Evolutionary conservation across 345 rosid genomes (phyloP), one percentile per base, ranked within the genome.

Genomic region (Aurinia saxatilis): DNA sequence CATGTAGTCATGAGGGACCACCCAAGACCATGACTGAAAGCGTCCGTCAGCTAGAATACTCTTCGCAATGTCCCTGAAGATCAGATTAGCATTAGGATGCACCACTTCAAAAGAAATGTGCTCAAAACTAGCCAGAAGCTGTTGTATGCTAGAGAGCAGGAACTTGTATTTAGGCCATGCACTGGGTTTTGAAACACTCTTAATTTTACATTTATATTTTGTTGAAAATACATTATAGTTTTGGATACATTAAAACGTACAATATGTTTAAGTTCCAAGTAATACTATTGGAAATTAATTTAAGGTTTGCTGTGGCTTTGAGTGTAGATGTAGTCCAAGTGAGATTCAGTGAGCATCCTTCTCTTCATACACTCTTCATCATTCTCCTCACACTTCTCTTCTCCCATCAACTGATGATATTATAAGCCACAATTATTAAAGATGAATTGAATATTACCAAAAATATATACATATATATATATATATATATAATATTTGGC

Each of bases 321-420:
- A 48, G 91, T 89, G 80, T 89, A 89, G 40, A 89, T 84, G 69
- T 89, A 89, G 71, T 89, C 95, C 73, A 90, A 75, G 74, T 86
- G 95, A 63, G 95, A 81, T 14, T 86, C 95, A 33, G 81, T 81
- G 15, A 74, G 65, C 83, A 84, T 70, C 73, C 95, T 86, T 76
- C 88, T 75, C 65, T 76, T 72, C 64, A 68, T 5, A 67, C 88
- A 89, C 56, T 82, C 89, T 65, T 82, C 87, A 46, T 80, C 86
- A 10, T 7, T 46, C 27, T 74, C 84, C 7, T 61, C 61, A 50
- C 90, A 80, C 23, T 44, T 65, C 52, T 70, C 80, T 67, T 66
- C 61, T 33, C 88, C 88, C 87, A 79, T 82, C 51, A 82, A 44
- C 91, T 88, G 44, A 14, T 0, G n/a, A 27, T 3, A 21, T n/a